Evolutionary conservation across 2,329 filamentous ascomycete species (phyloP).

Genomic region (Aureobasidium sp.): DNA sequence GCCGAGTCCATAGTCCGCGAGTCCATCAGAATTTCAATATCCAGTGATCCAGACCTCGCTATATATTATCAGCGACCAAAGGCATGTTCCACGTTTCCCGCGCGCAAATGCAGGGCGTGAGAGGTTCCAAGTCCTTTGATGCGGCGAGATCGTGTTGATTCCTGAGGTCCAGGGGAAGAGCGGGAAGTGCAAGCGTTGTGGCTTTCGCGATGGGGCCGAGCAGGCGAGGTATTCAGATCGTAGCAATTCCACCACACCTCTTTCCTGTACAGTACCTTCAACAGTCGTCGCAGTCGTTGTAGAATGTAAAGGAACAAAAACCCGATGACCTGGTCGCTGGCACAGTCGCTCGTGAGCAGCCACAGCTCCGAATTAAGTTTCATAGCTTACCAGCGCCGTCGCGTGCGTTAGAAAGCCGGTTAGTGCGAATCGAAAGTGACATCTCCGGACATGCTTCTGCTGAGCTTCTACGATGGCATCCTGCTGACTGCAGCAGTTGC

Average conservation of each 20-base stretch:
- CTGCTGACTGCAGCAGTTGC: neutral
- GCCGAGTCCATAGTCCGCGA: neutral
- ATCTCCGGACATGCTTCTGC: neutral
- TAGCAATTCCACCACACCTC: neutral
- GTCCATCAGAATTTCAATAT: neutral
- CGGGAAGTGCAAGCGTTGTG: slow-evolving; percentile 1
- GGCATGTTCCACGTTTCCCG: neutral
- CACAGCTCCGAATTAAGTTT: slow-evolving; percentile 2
- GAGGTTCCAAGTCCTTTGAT: neutral
- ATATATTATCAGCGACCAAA: neutral
- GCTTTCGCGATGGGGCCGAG: neutral
- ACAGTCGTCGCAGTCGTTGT: neutral
- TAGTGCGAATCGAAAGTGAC: slow-evolving; percentile 4
- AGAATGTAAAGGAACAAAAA: neutral
- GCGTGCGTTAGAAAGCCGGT: neutral
- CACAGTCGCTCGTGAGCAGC: neutral
- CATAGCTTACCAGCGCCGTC: slow-evolving; percentile 19
- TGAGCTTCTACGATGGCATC: slow-evolving; percentile 7
- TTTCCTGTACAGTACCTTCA: neutral
- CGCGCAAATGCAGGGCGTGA: neutral
- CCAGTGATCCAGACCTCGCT: neutral
- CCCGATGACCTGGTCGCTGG: neutral
- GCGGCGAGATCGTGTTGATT: neutral
- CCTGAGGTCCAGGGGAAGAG: neutral
- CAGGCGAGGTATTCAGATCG: neutral